These are phyloP conservation scores for Cladosporium sp. DNA, from an alignment of 2,329 filamentous ascomycete genomes.

Conservation along the genomic window DNA sequence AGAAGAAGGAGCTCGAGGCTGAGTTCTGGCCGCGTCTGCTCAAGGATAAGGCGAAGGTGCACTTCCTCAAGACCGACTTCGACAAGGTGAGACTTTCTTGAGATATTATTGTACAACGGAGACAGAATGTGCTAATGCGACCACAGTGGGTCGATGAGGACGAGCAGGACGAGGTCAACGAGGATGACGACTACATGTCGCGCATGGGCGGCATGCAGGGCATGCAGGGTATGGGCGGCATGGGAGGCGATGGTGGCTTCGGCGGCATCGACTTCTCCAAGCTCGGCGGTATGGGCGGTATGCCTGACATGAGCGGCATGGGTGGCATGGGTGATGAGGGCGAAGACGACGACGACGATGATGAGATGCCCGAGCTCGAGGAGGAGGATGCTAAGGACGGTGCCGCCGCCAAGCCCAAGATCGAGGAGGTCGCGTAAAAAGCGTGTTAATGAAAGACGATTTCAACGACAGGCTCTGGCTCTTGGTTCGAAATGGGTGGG, in stretches of 20 bases:
- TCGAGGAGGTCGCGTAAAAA: conserved; percentile 42
- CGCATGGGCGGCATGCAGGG: conserved; percentile 48
- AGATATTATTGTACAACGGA: no score
- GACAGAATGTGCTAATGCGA: background rate
- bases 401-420: conserved; percentile 35
- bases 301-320: conserved; percentile 37
- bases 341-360: conserved; percentile 61
- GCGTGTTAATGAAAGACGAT: conserved; percentile 1
- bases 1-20: conserved; percentile 94
- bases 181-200: conserved; percentile 65
- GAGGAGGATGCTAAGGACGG: conserved; percentile 47
- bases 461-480: background rate
- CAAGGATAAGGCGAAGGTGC: conserved; percentile 83
- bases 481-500: background rate
- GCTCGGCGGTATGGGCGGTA: conserved; percentile 50
- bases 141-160: conserved; percentile 89
- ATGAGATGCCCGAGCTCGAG: conserved; percentile 74
- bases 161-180: conserved; percentile 85
- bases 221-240: conserved; percentile 35
- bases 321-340: conserved; percentile 39
- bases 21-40: conserved; percentile 95
- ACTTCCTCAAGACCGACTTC: conserved; percentile 98
- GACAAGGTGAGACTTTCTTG: conserved; percentile 68
- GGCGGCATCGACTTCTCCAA: conserved; percentile 40
- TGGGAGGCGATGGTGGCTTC: conserved; percentile 42